phyloP scores from a whole-genome alignment of 441 rosid genomes.

The Mallotus japonicus region DNA sequence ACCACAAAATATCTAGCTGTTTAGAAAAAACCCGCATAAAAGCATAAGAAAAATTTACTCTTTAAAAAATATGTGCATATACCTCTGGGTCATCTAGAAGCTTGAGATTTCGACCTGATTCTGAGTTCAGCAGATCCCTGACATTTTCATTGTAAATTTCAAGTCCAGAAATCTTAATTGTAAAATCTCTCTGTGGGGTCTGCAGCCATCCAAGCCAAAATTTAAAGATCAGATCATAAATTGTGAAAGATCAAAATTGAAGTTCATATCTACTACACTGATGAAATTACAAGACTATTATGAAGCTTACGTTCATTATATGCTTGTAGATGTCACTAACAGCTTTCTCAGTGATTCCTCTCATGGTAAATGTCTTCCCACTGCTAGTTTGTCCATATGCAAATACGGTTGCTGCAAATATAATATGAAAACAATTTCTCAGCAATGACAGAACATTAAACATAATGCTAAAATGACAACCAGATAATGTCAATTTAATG shows the following conservation, averaged over 20 bases:
- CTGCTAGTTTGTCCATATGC: constrained; percentile 99
- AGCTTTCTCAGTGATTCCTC: constrained; percentile 98
- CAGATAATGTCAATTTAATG: not conserved
- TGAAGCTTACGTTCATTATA: constrained; percentile 62
- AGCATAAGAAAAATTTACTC: constrained; percentile 1
- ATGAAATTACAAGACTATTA: not conserved
- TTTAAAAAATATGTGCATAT: constrained; percentile 11
- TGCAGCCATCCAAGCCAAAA: constrained; percentile 37
- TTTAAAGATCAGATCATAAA: constrained; percentile 10
- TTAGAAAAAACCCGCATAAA: not conserved
- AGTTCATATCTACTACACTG: too few species aligned
- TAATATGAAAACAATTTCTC: not conserved
- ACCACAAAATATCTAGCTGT: constrained; percentile 14
- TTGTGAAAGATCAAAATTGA: too few species aligned
- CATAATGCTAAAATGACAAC: not conserved
- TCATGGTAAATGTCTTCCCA: constrained; percentile 96
- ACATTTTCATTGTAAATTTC: constrained; percentile 98
- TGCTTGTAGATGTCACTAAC: constrained; percentile 88
- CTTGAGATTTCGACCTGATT: constrained; percentile 86
- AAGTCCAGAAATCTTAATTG: constrained; percentile 87
- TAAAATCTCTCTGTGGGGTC: constrained; percentile 93
- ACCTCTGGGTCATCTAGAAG: constrained; percentile 99
- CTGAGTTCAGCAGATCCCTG: constrained; percentile 81
- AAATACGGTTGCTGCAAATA: constrained; percentile 78
- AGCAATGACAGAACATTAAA: not conserved